Percentiles rank a stretch among this genome's conserved stretches.
Conservation (phyloP, 1,139 yeast species). For the Nakaseomyces kungkrabaensis region DNA sequence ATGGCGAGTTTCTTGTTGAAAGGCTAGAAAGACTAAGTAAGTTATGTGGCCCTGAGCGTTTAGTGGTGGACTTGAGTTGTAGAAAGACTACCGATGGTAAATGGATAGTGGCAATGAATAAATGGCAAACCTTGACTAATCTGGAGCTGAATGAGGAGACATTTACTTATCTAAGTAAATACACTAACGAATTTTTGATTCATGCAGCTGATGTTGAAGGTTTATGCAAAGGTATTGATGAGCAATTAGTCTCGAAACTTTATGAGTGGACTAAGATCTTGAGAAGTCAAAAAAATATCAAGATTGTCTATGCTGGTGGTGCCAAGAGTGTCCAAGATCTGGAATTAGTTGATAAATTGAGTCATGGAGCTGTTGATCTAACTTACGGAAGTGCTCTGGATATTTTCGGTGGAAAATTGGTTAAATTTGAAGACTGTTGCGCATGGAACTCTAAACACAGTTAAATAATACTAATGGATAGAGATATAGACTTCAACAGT, state of each 20-base stretch:
- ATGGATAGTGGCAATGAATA: conserved; percentile 95
- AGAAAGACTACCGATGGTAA: conserved; percentile 38
- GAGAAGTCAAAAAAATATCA: conserved; percentile 37
- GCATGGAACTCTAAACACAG: conserved; percentile 47
- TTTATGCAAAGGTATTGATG: conserved; percentile 83
- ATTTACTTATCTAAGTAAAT: conserved; percentile 43
- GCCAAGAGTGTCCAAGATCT: conserved; percentile 69
- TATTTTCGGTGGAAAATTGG: conserved; percentile 82
- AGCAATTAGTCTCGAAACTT: conserved; percentile 54
- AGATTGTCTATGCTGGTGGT: conserved; percentile 94
- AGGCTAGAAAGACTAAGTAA: conserved; percentile 35
- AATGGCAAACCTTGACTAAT: conserved; percentile 87
- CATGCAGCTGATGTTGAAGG: conserved; percentile 99
- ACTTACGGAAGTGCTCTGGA: conserved; percentile 91
- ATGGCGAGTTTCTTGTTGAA: conserved; percentile 44
- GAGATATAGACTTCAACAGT: too few species aligned
- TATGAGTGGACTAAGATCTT: conserved; percentile 63
- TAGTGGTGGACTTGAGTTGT: conserved; percentile 91
- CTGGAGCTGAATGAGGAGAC: conserved; percentile 46
- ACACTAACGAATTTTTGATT: conserved; percentile 77
- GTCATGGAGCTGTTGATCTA: conserved; percentile 76
- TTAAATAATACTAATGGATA: neutral
- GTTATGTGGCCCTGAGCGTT: conserved; percentile 40
- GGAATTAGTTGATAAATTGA: conserved; percentile 50
- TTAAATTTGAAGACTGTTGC: conserved; percentile 63